A percentile compares a stretch with the other conserved stretches of the same genome.
Conservation (phyloP, 352 stramenopile genomes). For the Plasmopara muralis region DNA sequence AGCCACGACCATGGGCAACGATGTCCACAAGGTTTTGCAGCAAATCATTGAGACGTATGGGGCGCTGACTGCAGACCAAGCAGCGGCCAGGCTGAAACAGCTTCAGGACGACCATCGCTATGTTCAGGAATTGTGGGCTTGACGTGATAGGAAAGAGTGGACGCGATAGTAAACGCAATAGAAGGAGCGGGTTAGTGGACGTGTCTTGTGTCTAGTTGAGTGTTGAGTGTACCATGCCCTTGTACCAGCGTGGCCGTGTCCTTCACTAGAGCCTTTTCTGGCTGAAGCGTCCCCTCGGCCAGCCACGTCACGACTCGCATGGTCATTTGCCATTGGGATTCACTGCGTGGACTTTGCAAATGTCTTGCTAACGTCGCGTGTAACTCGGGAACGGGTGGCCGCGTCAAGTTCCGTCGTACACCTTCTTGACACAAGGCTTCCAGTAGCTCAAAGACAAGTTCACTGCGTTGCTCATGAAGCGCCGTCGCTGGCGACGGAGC, state of each 20-base stretch:
- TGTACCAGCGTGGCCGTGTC: no score
- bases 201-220: neutral
- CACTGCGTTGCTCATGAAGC: slow-evolving; percentile 1
- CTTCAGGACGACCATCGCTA: slow-evolving; percentile 87
- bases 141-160: neutral
- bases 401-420: slow-evolving; percentile 14
- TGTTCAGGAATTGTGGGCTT: slow-evolving; percentile 94
- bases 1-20: slow-evolving; percentile 94
- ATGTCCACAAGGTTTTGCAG: slow-evolving; percentile 91
- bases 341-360: slow-evolving; percentile 26
- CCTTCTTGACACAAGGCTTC: slow-evolving; percentile 41
- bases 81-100: slow-evolving; percentile 81
- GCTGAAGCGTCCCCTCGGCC: no score
- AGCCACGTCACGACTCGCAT: slow-evolving; percentile 40
- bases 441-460: slow-evolving; percentile 21
- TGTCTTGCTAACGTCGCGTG: slow-evolving; percentile 31
- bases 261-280: no score
- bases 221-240: no score
- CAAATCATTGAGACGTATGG: slow-evolving; percentile 74
- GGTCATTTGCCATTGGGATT: slow-evolving; percentile 32
- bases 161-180: neutral
- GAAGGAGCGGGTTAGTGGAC: neutral
- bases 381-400: slow-evolving; percentile 30
- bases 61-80: slow-evolving; percentile 43
- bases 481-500: no score